Conservation (phyloP, 192 early-diverging fungal species). For the Rhizoclosmatium sp. region DNA sequence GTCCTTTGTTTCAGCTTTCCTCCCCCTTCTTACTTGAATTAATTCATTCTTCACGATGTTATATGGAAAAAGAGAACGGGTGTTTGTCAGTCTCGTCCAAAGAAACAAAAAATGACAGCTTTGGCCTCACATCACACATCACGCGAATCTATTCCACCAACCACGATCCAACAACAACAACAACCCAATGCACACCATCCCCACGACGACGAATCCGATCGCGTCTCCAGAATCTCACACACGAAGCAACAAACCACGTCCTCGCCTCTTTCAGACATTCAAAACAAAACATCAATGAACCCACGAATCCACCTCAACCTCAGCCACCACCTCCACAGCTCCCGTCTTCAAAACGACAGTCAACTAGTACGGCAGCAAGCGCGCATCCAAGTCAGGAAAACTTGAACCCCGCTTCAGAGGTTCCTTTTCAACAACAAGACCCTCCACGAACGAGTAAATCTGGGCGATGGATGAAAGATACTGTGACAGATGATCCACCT, state of each 20-base stretch:
- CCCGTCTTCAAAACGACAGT: too few relatives aligned
- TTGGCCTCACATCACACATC: too few relatives aligned
- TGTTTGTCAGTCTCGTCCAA: too few relatives aligned
- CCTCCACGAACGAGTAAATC: too few relatives aligned
- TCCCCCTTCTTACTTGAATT: too few relatives aligned
- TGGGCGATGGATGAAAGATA: too few relatives aligned
- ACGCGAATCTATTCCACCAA: too few relatives aligned
- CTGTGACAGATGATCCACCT: too few relatives aligned
- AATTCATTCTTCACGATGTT: too few relatives aligned
- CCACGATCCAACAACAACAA: not conserved
- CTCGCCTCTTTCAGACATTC: not conserved
- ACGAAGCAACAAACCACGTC: not conserved
- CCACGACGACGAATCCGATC: not conserved
- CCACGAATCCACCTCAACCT: not conserved
- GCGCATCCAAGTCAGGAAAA: not conserved
- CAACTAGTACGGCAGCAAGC: not conserved
- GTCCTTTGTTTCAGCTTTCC: not conserved
- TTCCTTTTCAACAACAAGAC: too few relatives aligned
- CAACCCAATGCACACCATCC: not conserved
- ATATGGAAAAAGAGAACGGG: too few relatives aligned
- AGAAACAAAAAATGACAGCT: not conserved
- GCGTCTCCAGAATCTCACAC: not conserved
- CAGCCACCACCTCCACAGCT: not conserved
- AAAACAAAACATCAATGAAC: not conserved
- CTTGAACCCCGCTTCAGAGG: not conserved